A percentile compares a stretch with the other conserved stretches of the same genome.
These are phyloP conservation scores for Poterioochromonas sp. DNA, from an alignment of 352 stramenopile genomes.

Conservation along the genomic window DNA sequence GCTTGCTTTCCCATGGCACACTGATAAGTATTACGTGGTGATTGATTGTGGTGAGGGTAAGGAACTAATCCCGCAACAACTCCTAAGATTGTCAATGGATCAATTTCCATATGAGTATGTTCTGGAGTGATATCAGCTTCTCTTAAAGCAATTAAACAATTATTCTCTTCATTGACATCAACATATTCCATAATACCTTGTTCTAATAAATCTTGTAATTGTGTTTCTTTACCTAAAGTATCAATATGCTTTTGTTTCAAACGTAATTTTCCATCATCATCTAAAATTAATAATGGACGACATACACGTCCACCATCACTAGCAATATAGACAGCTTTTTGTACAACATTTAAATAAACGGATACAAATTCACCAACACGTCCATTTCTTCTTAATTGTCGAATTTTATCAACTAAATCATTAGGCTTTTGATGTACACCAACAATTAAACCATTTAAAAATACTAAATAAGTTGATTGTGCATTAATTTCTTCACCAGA, in stretches of 20 bases:
- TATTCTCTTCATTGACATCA: conserved; percentile 99
- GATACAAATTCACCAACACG: conserved; percentile 84
- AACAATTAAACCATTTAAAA: conserved; percentile 97
- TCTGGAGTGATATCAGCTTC: conserved; percentile 54
- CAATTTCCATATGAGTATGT: conserved; percentile 98
- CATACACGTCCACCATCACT: conserved; percentile 96
- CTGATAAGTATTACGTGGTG: conserved; percentile 98
- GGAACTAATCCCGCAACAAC: conserved; percentile 96
- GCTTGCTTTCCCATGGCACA: conserved; percentile 99
- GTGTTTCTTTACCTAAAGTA: conserved; percentile 51
- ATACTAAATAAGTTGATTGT: conserved; percentile 86
- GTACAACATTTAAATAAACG: conserved; percentile 94
- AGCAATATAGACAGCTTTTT: conserved; percentile 93
- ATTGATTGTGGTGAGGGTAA: conserved; percentile 98
- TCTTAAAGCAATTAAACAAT: conserved; percentile 92
- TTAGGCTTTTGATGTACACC: conserved; percentile 83
- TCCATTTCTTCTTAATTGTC: conserved; percentile 22
- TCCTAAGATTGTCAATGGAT: conserved; percentile 96
- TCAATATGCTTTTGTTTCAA: conserved; percentile 90
- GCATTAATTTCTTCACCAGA: conserved; percentile 83
- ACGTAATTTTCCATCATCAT: conserved; percentile 61
- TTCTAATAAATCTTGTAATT: conserved; percentile 58
- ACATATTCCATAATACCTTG: conserved; percentile 98
- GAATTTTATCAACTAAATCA: conserved; percentile 63
- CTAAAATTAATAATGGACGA: conserved; percentile 87